A percentile compares a stretch with the other conserved stretches of the same genome.
Conservation (phyloP, 2,329 filamentous ascomycete species). For the Sporothrix dimorphospora region DNA sequence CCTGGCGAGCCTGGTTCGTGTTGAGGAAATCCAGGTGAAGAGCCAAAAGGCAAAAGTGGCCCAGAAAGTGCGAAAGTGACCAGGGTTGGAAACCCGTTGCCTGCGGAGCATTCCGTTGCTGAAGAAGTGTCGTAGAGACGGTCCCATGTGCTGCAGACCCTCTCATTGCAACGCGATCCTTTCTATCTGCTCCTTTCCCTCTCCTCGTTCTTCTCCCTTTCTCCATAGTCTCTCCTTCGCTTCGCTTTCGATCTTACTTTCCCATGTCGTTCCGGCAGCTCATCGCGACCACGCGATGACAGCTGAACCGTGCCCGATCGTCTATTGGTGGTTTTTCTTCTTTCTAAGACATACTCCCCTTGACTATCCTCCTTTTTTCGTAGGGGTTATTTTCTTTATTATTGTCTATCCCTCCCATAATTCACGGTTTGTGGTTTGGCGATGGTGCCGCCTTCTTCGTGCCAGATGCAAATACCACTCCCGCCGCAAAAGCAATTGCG, state of each 20-base stretch:
- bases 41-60: background rate
- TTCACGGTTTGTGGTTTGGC: background rate
- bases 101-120: constrained; percentile 14
- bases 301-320: background rate
- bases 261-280: background rate
- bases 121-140: background rate
- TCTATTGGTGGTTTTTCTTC: constrained; percentile 8
- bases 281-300: background rate
- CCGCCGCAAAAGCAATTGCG: background rate
- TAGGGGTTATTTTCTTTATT: background rate
- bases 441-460: background rate
- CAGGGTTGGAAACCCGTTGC: constrained; percentile 10
- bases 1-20: no score
- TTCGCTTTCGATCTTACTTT: background rate
- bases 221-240: constrained; percentile 6
- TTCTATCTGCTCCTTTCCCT: background rate
- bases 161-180: background rate
- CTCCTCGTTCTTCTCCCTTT: background rate
- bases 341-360: background rate
- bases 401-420: background rate
- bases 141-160: background rate
- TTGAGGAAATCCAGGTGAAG: constrained; percentile 8
- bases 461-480: constrained; percentile 12
- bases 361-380: background rate
- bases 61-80: constrained; percentile 20